A percentile compares a stretch with the other conserved stretches of the same genome.
These are phyloP conservation scores for Scheffersomyces illinoinensis DNA, from an alignment of 1,139 yeast genomes.

Conservation along the genomic window DNA sequence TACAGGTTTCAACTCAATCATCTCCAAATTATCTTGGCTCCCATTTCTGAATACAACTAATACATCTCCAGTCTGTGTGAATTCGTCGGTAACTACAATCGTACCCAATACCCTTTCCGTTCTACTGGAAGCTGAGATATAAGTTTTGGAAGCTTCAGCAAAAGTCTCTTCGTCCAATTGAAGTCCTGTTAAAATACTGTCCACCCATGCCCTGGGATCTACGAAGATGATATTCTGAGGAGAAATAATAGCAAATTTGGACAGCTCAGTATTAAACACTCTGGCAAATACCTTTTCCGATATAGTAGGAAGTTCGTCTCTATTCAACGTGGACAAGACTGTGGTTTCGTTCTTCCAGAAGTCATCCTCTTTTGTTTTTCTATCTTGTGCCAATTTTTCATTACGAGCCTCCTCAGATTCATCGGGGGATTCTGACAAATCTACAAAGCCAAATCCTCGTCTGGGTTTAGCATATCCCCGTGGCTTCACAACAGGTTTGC, in stretches of 20 bases:
- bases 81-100: constrained; percentile 1
- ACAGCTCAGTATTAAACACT: constrained; percentile 4
- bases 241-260: constrained; percentile 8
- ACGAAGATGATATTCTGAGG: constrained; percentile 8
- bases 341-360: constrained; percentile 16
- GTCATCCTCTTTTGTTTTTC: constrained; percentile 2
- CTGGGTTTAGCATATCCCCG: constrained; percentile 28
- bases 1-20: constrained; percentile 7
- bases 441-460: constrained; percentile 43
- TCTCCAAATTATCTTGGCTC: constrained; percentile 12
- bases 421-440: constrained; percentile 20
- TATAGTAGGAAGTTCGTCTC: constrained; percentile 11
- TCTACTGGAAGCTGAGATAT: background rate
- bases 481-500: background rate
- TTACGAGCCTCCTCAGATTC: constrained; percentile 1
- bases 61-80: constrained; percentile 3
- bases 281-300: constrained; percentile 4
- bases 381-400: background rate
- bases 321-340: constrained; percentile 13
- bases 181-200: constrained; percentile 1
- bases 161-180: background rate
- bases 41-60: constrained; percentile 6
- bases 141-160: background rate
- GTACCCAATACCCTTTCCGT: background rate
- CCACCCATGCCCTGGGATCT: constrained; percentile 13